Evolutionary conservation across 345 rosid species (phyloP).

Genomic region (Noccaea caerulescens): DNA sequence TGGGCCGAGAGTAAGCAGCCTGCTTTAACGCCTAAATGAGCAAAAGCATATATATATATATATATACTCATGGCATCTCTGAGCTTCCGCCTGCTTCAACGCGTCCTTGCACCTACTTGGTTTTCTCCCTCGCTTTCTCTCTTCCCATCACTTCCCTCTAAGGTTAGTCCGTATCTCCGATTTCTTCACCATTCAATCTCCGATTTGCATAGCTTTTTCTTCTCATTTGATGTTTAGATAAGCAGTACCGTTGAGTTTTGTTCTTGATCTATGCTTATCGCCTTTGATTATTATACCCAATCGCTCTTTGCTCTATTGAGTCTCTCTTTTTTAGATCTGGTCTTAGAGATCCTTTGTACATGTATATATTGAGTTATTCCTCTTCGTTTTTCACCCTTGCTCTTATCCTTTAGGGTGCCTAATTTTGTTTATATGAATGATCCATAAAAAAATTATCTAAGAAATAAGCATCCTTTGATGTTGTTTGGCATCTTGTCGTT

Average conservation of each 20-base stretch:
- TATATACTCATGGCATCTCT: too few species aligned
- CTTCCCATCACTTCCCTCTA: not conserved
- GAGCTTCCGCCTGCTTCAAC: too few species aligned
- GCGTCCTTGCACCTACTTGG: slow-evolving; percentile 23
- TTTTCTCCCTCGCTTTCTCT: not conserved
- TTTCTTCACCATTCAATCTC: not conserved
- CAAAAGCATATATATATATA: slow-evolving; percentile 3
- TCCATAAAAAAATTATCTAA: too few species aligned
- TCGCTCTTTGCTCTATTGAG: not conserved
- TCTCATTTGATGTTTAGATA: not conserved
- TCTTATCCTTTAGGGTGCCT: not conserved
- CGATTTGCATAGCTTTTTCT: not conserved
- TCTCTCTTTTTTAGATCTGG: not conserved
- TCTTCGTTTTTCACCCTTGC: too few species aligned
- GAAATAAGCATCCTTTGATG: too few species aligned
- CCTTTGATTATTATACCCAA: not conserved
- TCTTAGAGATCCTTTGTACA: not conserved
- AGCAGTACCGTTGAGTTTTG: not conserved
- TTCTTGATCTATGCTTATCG: not conserved
- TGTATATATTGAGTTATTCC: too few species aligned
- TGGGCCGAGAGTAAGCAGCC: too few species aligned
- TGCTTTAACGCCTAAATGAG: slow-evolving; percentile 1
- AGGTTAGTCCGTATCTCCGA: slow-evolving; percentile 6
- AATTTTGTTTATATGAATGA: too few species aligned
- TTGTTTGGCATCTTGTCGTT: too few species aligned